Evolutionary conservation across 2,329 filamentous ascomycete genomes (phyloP).

Genomic region (Tolypocladium capitatum): DNA sequence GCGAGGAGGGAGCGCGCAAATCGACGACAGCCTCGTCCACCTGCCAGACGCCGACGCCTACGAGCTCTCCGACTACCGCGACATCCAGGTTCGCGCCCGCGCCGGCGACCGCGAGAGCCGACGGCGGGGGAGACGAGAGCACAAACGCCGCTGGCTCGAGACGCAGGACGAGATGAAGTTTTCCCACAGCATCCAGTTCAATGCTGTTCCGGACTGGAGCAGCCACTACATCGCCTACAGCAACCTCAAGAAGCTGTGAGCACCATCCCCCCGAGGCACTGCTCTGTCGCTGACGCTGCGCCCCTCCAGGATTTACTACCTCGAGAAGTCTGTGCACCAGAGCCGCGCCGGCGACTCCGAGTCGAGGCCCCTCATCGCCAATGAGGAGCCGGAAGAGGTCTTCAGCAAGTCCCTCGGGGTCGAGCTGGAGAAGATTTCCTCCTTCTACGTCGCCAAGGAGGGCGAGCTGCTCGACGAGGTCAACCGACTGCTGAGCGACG

Average conservation of each 20-base stretch:
- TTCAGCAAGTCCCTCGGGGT: conserved; percentile 73
- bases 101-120: conserved; percentile 19
- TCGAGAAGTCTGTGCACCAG: conserved; percentile 74
- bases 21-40: conserved; percentile 2
- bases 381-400: conserved; percentile 63
- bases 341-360: conserved; percentile 57
- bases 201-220: conserved; percentile 99
- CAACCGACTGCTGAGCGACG: conserved; percentile 61
- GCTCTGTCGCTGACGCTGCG: background rate
- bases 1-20: conserved; percentile 22
- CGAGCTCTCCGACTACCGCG: conserved; percentile 29
- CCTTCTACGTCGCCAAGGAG: conserved; percentile 85
- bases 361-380: conserved; percentile 65
- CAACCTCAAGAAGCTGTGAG: conserved; percentile 94
- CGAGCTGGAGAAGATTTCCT: conserved; percentile 86
- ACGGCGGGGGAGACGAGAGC: conserved; percentile 32
- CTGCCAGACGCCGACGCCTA: conserved; percentile 13
- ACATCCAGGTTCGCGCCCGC: conserved; percentile 15
- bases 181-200: conserved; percentile 98
- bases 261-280: conserved; percentile 8
- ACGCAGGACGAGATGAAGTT: conserved; percentile 93
- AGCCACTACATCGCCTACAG: conserved; percentile 96
- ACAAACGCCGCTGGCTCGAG: conserved; percentile 59
- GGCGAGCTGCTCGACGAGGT: conserved; percentile 74
- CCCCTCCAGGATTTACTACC: conserved; percentile 68